Conservation (phyloP, 495 filamentous ascomycete species). For the Immersiella caudata region DNA sequence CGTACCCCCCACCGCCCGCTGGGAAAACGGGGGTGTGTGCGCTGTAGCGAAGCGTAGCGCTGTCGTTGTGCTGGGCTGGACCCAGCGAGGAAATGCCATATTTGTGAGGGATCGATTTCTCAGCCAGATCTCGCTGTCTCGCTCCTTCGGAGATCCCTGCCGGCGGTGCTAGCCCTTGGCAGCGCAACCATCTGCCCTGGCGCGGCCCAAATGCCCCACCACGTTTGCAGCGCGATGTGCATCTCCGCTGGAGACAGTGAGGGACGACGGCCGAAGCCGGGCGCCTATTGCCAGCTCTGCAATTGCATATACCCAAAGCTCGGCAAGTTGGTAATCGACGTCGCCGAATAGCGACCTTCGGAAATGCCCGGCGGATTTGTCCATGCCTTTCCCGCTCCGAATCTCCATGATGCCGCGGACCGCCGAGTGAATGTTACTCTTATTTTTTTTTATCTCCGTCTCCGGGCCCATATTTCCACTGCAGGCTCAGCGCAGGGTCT, state of each 20-base stretch:
- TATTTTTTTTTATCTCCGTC: neutral
- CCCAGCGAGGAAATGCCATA: slow-evolving; percentile 3
- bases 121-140: neutral
- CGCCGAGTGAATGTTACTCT: neutral
- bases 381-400: neutral
- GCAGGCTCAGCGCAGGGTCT: neutral
- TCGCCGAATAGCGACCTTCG: neutral
- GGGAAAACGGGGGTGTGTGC: neutral
- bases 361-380: neutral
- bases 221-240: neutral
- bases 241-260: neutral
- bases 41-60: neutral
- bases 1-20: neutral
- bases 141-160: slow-evolving; percentile 4
- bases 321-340: neutral
- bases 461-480: neutral
- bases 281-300: neutral
- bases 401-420: neutral
- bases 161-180: neutral
- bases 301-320: neutral
- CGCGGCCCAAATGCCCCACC: neutral
- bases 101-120: neutral
- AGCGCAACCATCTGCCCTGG: neutral
- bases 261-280: neutral
- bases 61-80: neutral